Conservation (phyloP, 208 protist species). For the Leptomonas pyrrhocoris region DNA sequence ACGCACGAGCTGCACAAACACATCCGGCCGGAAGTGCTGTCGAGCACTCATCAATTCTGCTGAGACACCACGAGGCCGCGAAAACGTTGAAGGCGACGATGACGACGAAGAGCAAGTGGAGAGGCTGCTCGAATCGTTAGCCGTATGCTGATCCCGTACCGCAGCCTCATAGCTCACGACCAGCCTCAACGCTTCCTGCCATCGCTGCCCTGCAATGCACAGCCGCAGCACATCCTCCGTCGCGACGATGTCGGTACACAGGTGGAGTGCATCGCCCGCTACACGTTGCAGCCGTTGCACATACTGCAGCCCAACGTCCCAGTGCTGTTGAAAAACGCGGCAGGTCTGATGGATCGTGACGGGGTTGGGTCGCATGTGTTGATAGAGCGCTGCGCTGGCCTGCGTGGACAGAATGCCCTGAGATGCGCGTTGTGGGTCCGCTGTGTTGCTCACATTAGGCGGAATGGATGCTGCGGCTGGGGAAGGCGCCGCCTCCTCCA, state of each 20-base stretch:
- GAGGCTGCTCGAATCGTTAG: too few relatives aligned
- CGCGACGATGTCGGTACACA: constrained; percentile 26
- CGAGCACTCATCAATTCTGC: constrained; percentile 5
- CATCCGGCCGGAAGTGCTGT: constrained; percentile 22
- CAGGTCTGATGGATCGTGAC: constrained; percentile 72
- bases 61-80: not conserved
- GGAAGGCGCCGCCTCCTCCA: not conserved
- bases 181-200: constrained; percentile 51
- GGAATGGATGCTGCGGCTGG: not conserved
- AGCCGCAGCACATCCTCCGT: constrained; percentile 41
- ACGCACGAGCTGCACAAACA: constrained; percentile 31
- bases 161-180: constrained; percentile 22
- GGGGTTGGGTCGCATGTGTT: constrained; percentile 41
- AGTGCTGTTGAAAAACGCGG: constrained; percentile 30
- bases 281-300: constrained; percentile 34
- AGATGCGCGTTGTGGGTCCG: not conserved
- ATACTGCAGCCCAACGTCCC: constrained; percentile 35
- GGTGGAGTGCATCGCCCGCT: constrained; percentile 28
- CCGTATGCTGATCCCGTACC: not conserved
- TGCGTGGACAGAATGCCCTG: not conserved
- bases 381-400: constrained; percentile 5
- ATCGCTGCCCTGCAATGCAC: constrained; percentile 54
- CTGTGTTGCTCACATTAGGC: not conserved
- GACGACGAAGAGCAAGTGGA: not conserved
- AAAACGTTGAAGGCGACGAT: not conserved